Conservation (phyloP, 2,329 filamentous ascomycete genomes). For the Aureobasidium sp. region DNA sequence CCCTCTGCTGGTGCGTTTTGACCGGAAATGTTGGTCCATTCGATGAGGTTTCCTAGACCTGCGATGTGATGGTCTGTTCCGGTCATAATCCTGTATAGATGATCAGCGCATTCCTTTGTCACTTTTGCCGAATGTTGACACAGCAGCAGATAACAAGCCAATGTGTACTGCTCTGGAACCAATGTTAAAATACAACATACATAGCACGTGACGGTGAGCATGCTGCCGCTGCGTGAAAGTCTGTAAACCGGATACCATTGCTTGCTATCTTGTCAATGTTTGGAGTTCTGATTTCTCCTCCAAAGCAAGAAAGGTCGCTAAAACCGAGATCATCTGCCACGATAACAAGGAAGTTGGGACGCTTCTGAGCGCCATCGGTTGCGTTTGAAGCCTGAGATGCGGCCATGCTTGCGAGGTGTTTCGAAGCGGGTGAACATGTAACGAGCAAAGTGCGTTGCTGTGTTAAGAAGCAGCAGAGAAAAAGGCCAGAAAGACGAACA, state of each 20-base stretch:
- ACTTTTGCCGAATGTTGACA: not conserved
- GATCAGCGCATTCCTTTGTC: not conserved
- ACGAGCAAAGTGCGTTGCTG: not conserved
- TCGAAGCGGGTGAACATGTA: constrained; percentile 17
- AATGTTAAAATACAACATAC: constrained; percentile 19
- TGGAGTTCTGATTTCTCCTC: constrained; percentile 52
- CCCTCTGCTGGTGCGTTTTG: constrained; percentile 45
- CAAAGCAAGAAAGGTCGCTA: constrained; percentile 50
- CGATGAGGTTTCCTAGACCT: constrained; percentile 50
- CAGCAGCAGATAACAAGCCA: not conserved
- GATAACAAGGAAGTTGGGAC: constrained; percentile 51
- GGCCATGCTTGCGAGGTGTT: constrained; percentile 20
- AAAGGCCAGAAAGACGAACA: not conserved
- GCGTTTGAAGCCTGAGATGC: constrained; percentile 22
- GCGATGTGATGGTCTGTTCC: constrained; percentile 54
- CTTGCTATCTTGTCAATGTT: constrained; percentile 44
- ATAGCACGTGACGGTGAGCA: constrained; percentile 59
- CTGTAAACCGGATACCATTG: constrained; percentile 49
- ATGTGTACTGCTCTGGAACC: not conserved
- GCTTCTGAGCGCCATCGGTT: constrained; percentile 25
- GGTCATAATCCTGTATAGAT: constrained; percentile 42
- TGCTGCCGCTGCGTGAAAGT: constrained; percentile 56
- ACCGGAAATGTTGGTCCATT: constrained; percentile 47
- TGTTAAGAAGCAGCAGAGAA: not conserved
- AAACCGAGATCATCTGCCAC: constrained; percentile 54